phyloP scores from a whole-genome alignment of 768 basidiomycete genomes.

The Phaeolepiota aurea region DNA sequence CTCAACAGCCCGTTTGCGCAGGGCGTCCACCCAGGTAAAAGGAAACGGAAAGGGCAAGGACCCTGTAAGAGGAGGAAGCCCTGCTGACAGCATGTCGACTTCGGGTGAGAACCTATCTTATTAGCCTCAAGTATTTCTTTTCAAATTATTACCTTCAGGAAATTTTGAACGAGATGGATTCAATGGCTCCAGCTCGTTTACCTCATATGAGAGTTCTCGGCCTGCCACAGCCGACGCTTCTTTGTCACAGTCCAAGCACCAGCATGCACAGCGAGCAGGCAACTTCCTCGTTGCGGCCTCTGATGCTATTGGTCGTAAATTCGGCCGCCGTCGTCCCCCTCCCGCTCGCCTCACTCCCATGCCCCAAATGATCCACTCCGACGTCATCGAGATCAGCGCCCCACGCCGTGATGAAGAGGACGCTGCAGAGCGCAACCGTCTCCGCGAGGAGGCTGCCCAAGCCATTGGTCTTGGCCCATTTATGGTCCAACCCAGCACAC shows the following conservation, averaged over 20 bases:
- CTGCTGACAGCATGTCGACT: too few species aligned
- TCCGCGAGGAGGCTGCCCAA: slow-evolving; percentile 69
- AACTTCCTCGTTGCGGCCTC: slow-evolving; percentile 49
- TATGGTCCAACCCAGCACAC: slow-evolving; percentile 30
- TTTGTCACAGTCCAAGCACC: too few species aligned
- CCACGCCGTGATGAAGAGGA: slow-evolving; percentile 49
- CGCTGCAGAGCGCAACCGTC: slow-evolving; percentile 62
- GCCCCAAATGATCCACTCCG: slow-evolving; percentile 42
- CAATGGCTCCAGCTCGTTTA: too few species aligned
- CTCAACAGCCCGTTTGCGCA: slow-evolving; percentile 12
- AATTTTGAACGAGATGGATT: too few species aligned
- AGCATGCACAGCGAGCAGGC: too few species aligned
- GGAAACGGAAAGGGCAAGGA: slow-evolving; percentile 23
- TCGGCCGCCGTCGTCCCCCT: slow-evolving; percentile 34
- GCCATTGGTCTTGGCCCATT: slow-evolving; percentile 61
- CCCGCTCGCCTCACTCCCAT: slow-evolving; percentile 24
- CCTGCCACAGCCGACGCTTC: too few species aligned
- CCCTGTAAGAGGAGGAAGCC: slow-evolving; percentile 13
- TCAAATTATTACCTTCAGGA: too few species aligned
- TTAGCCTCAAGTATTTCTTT: too few species aligned
- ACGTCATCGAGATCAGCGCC: slow-evolving; percentile 66
- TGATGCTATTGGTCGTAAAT: slow-evolving; percentile 39
- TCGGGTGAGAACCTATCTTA: too few species aligned
- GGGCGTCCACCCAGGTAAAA: slow-evolving; percentile 14
- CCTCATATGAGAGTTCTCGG: too few species aligned